These are phyloP conservation scores for Phanerodontia chrysosporium DNA, from an alignment of 768 basidiomycete species.

Conservation along the genomic window DNA sequence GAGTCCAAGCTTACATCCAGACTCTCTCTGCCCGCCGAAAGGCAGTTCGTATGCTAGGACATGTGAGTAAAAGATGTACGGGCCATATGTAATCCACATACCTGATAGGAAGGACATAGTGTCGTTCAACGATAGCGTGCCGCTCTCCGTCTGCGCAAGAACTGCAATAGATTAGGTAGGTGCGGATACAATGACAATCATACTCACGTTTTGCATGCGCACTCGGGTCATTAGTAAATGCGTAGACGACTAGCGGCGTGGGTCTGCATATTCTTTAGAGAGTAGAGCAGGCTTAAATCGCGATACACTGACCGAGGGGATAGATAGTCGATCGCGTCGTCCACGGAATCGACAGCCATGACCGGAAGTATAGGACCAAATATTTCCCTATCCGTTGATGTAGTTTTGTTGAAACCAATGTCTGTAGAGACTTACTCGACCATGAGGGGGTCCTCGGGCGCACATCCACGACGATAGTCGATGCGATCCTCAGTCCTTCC, in stretches of 20 bases:
- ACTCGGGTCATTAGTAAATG: conserved; percentile 48
- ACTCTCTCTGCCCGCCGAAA: conserved; percentile 55
- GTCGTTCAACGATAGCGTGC: conserved; percentile 56
- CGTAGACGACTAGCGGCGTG: conserved; percentile 59
- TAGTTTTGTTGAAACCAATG: neutral
- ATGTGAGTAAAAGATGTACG: neutral
- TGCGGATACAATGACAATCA: neutral
- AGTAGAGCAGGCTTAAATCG: too few species aligned
- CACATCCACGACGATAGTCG: conserved; percentile 56
- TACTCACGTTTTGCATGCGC: conserved; percentile 23
- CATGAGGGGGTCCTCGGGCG: conserved; percentile 51
- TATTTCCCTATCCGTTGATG: conserved; percentile 45
- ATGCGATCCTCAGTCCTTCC: conserved; percentile 38
- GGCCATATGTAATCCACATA: conserved; percentile 19
- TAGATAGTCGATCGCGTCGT: conserved; percentile 53
- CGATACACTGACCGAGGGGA: too few species aligned
- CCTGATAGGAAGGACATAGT: conserved; percentile 48
- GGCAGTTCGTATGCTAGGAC: conserved; percentile 39
- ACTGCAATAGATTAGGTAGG: conserved; percentile 26
- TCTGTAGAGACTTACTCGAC: conserved; percentile 41
- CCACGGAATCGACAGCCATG: conserved; percentile 48
- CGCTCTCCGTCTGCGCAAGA: conserved; percentile 52
- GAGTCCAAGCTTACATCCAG: conserved; percentile 67
- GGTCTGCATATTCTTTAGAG: conserved; percentile 36
- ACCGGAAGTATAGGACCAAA: conserved; percentile 73